Conservation (phyloP, 371 early-diverging fungal species). For the Nematocida parisii region DNA sequence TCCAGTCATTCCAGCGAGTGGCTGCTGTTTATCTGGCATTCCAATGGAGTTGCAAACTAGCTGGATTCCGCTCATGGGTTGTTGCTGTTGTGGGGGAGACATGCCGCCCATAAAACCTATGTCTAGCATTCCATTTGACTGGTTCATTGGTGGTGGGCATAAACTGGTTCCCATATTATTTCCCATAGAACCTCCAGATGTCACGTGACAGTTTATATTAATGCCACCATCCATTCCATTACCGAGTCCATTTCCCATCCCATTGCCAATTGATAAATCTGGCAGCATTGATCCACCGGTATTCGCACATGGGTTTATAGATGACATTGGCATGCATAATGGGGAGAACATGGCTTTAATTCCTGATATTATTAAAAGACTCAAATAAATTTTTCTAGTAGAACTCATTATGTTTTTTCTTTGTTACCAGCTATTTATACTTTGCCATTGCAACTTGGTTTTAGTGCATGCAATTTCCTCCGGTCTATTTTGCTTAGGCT, state of each 20-base stretch:
- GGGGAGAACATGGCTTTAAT: constrained; percentile 25
- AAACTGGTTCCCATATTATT: neutral
- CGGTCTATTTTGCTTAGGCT: neutral
- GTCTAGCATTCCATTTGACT: neutral
- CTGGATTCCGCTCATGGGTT: neutral
- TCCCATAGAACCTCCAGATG: neutral
- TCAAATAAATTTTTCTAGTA: neutral
- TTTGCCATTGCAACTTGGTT: constrained; percentile 14
- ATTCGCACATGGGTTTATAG: constrained; percentile 16
- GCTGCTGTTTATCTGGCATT: neutral
- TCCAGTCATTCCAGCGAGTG: neutral
- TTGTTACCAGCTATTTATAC: neutral
- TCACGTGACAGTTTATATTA: constrained; percentile 8
- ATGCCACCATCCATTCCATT: neutral
- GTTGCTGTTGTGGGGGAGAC: neutral
- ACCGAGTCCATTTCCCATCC: neutral
- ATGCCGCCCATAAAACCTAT: neutral
- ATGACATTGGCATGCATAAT: constrained; percentile 5
- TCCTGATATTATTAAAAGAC: neutral
- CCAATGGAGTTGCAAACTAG: constrained; percentile 12
- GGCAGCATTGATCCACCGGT: constrained; percentile 5
- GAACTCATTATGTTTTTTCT: neutral
- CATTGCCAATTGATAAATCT: constrained; percentile 5
- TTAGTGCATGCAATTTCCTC: neutral
- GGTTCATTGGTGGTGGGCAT: neutral